Conservation (phyloP, 495 filamentous ascomycete species). For the Hypoxylon perforatum region DNA sequence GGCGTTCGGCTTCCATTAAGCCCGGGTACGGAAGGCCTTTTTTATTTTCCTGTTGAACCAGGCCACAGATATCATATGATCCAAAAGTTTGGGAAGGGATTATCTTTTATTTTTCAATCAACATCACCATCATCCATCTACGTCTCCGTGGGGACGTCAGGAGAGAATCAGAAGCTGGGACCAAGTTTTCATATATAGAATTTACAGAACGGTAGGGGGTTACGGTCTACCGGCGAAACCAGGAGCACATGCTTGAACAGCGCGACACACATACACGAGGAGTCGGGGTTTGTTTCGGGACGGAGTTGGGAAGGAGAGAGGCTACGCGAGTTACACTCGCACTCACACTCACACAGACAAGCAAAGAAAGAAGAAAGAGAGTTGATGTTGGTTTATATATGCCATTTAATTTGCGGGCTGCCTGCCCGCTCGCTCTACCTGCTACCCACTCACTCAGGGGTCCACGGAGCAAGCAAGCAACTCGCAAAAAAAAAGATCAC, state of each 20-base stretch:
- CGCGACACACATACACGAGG: background rate
- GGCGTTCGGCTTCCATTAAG: slow-evolving; percentile 35
- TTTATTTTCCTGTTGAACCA: background rate
- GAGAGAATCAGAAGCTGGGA: background rate
- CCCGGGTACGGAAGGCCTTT: slow-evolving; percentile 16
- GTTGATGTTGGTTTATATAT: too few species aligned
- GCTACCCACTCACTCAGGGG: too few species aligned
- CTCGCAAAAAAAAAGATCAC: too few species aligned
- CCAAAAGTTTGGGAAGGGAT: slow-evolving; percentile 28
- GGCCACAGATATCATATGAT: slow-evolving; percentile 29
- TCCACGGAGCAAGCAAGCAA: too few species aligned
- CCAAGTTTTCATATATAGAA: background rate
- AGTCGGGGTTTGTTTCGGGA: background rate
- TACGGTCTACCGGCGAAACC: background rate
- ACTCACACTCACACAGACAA: background rate
- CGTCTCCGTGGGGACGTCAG: background rate
- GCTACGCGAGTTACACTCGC: background rate
- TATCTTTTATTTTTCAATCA: slow-evolving; percentile 10
- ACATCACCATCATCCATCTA: background rate
- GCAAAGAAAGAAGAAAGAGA: too few species aligned
- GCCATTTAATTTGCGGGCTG: too few species aligned
- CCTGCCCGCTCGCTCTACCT: too few species aligned
- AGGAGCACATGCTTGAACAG: background rate
- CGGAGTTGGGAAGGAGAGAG: background rate
- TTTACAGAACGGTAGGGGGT: background rate